These are phyloP conservation scores for Drechslerella coelobrocha DNA, from an alignment of 2,329 filamentous ascomycete genomes.

Conservation along the genomic window DNA sequence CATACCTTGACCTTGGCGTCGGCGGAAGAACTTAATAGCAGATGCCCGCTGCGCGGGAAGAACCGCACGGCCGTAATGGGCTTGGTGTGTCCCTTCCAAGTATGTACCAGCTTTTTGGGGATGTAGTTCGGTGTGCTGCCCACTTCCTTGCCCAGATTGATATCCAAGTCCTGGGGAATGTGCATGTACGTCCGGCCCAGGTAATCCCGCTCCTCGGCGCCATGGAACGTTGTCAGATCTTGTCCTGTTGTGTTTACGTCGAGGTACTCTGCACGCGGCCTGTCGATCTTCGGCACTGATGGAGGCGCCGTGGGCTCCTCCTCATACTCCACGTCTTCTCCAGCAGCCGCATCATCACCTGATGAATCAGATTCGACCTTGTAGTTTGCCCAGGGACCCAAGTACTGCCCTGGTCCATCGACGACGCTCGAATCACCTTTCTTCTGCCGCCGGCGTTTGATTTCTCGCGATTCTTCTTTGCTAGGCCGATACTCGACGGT, in stretches of 20 bases:
- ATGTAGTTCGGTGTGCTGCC: slow-evolving; percentile 87
- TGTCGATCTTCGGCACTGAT: slow-evolving; percentile 62
- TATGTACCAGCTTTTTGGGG: slow-evolving; percentile 90
- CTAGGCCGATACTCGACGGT: slow-evolving; percentile 65
- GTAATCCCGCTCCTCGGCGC: slow-evolving; percentile 83
- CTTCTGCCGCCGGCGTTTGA: slow-evolving; percentile 77
- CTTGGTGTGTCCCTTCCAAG: slow-evolving; percentile 84
- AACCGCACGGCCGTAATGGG: slow-evolving; percentile 88
- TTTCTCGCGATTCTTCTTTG: slow-evolving; percentile 73
- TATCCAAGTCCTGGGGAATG: slow-evolving; percentile 84
- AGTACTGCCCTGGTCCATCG: slow-evolving; percentile 85
- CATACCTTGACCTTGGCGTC: slow-evolving; percentile 79
- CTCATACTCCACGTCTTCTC: slow-evolving; percentile 76
- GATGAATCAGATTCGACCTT: slow-evolving; percentile 72
- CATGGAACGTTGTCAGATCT: slow-evolving; percentile 89
- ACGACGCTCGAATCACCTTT: slow-evolving; percentile 85
- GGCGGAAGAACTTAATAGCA: slow-evolving; percentile 86
- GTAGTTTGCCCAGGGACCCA: slow-evolving; percentile 94
- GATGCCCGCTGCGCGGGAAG: slow-evolving; percentile 84
- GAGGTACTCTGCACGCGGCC: slow-evolving; percentile 62
- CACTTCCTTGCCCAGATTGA: slow-evolving; percentile 81
- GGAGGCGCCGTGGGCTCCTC: slow-evolving; percentile 72
- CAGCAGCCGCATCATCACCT: slow-evolving; percentile 72
- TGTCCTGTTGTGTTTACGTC: slow-evolving; percentile 61
- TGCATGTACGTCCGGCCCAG: slow-evolving; percentile 98